Conservation (phyloP, 306 rosid species). For the Psophocarpus tetragonolobus region DNA sequence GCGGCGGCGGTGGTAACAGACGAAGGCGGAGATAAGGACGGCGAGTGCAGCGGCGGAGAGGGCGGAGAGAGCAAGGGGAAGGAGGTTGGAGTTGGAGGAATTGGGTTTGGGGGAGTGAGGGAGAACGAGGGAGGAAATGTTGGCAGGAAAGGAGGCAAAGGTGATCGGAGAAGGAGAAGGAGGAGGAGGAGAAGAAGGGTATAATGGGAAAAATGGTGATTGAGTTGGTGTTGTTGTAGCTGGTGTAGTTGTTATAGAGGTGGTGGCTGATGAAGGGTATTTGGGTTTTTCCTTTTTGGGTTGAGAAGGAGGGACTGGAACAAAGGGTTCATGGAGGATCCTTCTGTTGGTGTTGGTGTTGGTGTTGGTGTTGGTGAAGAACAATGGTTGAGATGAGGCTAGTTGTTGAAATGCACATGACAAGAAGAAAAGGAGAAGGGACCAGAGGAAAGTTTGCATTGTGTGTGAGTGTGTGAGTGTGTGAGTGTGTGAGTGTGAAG, state of each 20-base stretch:
- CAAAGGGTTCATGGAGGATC: slow-evolving; percentile 69
- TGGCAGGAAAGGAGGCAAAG: slow-evolving; percentile 89
- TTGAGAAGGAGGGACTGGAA: slow-evolving; percentile 52
- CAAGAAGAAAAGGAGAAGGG: slow-evolving; percentile 3
- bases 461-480: slow-evolving; percentile 7
- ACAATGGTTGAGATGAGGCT: slow-evolving; percentile 7
- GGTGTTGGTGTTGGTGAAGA: background rate
- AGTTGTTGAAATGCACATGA: background rate
- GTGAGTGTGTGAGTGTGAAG: too few species aligned
- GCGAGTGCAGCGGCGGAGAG: slow-evolving; percentile 41
- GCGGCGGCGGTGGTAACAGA: slow-evolving; percentile 62
- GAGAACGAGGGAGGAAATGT: slow-evolving; percentile 74
- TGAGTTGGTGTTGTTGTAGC: slow-evolving; percentile 41
- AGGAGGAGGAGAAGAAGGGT: slow-evolving; percentile 71
- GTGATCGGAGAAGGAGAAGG: slow-evolving; percentile 62
- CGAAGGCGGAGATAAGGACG: slow-evolving; percentile 39
- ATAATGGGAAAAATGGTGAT: slow-evolving; percentile 83
- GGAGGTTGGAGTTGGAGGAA: slow-evolving; percentile 41
- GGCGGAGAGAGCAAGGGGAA: slow-evolving; percentile 54
- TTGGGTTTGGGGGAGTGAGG: slow-evolving; percentile 57
- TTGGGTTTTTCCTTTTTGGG: slow-evolving; percentile 41
- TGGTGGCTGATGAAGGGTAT: slow-evolving; percentile 63
- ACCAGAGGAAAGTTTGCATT: slow-evolving; percentile 47
- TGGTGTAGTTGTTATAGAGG: background rate
- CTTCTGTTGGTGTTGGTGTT: slow-evolving; percentile 34